A percentile compares a stretch with the other conserved stretches of the same genome.
These are phyloP conservation scores for Aspergillus awamori DNA, from an alignment of 2,329 filamentous ascomycete genomes.

Conservation along the genomic window DNA sequence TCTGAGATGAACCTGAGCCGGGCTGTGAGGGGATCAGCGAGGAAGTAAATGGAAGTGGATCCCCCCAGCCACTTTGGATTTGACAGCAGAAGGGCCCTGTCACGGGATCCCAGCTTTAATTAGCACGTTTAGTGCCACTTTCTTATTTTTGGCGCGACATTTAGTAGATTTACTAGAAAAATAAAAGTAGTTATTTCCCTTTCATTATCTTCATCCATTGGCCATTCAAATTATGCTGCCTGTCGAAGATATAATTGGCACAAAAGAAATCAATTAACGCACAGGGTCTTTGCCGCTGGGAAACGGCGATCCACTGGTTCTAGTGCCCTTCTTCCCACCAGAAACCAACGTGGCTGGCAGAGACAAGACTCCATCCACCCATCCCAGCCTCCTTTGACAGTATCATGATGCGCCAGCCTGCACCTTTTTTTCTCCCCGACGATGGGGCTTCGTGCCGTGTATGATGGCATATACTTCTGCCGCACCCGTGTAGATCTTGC, in stretches of 20 bases:
- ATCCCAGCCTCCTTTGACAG: constrained; percentile 28
- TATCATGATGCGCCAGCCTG: constrained; percentile 24
- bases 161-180: no score
- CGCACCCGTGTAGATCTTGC: constrained; percentile 2
- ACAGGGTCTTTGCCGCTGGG: neutral
- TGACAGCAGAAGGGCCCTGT: neutral
- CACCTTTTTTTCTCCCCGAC: constrained; percentile 14
- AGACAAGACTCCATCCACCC: constrained; percentile 1
- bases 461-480: constrained; percentile 18
- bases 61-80: neutral
- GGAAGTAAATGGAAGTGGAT: neutral
- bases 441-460: constrained; percentile 21
- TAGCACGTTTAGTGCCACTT: neutral
- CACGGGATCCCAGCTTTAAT: neutral
- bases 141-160: no score
- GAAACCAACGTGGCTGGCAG: constrained; percentile 24
- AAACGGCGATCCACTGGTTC: neutral
- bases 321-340: neutral
- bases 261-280: neutral
- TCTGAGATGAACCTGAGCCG: no score
- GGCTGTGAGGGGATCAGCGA: no score
- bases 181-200: neutral
- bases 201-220: neutral
- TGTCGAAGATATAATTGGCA: neutral
- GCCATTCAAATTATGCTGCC: neutral